These are phyloP conservation scores for Cyberlindnera maclurae DNA, from an alignment of 805 yeast genomes.

Conservation along the genomic window DNA sequence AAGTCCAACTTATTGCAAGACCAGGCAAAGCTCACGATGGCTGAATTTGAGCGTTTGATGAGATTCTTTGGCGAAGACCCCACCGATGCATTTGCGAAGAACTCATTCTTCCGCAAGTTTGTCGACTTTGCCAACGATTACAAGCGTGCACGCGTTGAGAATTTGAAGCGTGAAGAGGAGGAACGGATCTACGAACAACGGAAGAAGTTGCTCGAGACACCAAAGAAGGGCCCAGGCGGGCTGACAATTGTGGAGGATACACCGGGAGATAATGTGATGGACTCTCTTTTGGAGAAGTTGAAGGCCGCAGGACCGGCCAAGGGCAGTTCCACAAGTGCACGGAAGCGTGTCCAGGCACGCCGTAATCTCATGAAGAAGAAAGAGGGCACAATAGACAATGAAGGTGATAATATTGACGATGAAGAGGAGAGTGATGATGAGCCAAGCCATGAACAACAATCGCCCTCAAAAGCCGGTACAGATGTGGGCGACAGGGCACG, in stretches of 20 bases:
- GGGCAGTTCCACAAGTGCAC: conserved; percentile 72
- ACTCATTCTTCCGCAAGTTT: conserved; percentile 56
- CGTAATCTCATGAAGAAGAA: conserved; percentile 44
- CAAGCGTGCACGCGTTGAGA: conserved; percentile 58
- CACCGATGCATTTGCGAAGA: conserved; percentile 42
- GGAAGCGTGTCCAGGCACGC: conserved; percentile 73
- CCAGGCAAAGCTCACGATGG: conserved; percentile 43
- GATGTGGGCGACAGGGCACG: conserved; percentile 58
- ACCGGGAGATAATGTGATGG: conserved; percentile 58
- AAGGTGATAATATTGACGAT: conserved; percentile 8
- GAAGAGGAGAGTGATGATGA: conserved; percentile 15
- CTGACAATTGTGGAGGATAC: conserved; percentile 17
- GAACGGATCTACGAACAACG: conserved; percentile 57
- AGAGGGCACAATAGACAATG: conserved; percentile 16
- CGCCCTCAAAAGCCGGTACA: conserved; percentile 12
- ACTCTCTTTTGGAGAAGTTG: conserved; percentile 75
- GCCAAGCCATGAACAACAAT: too few relatives aligned
- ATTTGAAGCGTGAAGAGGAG: conserved; percentile 62
- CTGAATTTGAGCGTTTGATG: conserved; percentile 53
- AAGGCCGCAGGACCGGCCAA: conserved; percentile 78
- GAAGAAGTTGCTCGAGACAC: conserved; percentile 44
- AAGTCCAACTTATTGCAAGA: conserved; percentile 43
- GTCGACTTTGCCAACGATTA: conserved; percentile 53
- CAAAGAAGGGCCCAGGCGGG: conserved; percentile 3
- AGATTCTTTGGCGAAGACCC: conserved; percentile 67